These are phyloP conservation scores for Euphorbia peplus DNA, from an alignment of 345 rosid genomes.

Conservation along the genomic window DNA sequence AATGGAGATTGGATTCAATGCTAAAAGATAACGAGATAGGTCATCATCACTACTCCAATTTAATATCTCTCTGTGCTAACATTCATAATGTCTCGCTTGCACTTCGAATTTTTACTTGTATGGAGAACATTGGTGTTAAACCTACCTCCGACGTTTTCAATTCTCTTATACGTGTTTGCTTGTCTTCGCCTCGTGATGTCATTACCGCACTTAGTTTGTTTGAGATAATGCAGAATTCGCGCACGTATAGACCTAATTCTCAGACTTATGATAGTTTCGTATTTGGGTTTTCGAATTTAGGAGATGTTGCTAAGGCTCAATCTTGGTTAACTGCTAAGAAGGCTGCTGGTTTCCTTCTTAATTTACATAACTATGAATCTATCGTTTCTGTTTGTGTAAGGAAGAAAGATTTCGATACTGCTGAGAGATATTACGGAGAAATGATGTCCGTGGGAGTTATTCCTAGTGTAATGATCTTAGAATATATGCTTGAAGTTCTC, in stretches of 20 bases:
- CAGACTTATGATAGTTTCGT: constrained; percentile 37
- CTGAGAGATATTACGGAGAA: constrained; percentile 26
- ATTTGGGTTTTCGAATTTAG: constrained; percentile 28
- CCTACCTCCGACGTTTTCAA: constrained; percentile 33
- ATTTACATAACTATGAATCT: constrained; percentile 29
- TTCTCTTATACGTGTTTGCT: constrained; percentile 30
- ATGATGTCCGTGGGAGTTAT: constrained; percentile 23
- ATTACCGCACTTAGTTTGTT: constrained; percentile 34
- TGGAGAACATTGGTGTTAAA: constrained; percentile 38
- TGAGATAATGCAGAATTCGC: constrained; percentile 40
- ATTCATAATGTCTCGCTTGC: constrained; percentile 32
- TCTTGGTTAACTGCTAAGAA: constrained; percentile 34
- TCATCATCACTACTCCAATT: constrained; percentile 21
- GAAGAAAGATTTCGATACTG: constrained; percentile 28
- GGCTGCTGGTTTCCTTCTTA: constrained; percentile 30
- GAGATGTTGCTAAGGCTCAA: constrained; percentile 26
- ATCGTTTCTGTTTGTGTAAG: constrained; percentile 27
- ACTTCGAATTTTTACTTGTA: constrained; percentile 32
- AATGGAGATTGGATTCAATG: constrained; percentile 43
- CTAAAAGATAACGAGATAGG: constrained; percentile 20
- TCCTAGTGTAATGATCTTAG: constrained; percentile 26
- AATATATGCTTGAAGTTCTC: constrained; percentile 30
- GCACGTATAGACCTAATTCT: constrained; percentile 21
- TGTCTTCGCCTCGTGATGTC: constrained; percentile 18
- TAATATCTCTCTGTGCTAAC: constrained; percentile 37